These are phyloP conservation scores for Megacollybia platyphylla DNA, from an alignment of 1,284 basidiomycete genomes.

Conservation along the genomic window DNA sequence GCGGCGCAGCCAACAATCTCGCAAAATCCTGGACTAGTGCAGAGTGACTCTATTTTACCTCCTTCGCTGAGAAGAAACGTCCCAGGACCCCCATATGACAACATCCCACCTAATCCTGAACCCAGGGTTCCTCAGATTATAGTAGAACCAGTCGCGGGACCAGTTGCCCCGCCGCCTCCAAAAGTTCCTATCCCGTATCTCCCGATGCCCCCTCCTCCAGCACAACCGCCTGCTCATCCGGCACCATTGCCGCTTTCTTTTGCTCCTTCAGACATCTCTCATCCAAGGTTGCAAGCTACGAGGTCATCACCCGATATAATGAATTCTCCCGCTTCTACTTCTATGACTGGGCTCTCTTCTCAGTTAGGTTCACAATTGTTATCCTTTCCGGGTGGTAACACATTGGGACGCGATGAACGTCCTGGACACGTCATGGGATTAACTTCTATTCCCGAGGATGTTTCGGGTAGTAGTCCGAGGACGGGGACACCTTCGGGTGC, in stretches of 20 bases:
- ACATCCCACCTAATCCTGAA: background rate
- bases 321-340: background rate
- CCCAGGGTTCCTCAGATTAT: background rate
- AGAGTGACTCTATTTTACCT: background rate
- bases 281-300: background rate
- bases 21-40: background rate
- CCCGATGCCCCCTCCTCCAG: background rate
- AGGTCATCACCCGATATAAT: background rate
- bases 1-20: background rate
- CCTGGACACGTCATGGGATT: background rate
- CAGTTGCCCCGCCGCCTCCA: background rate
- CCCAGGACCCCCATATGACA: background rate
- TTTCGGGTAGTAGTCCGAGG: no score
- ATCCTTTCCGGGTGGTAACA: background rate
- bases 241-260: background rate
- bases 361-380: background rate
- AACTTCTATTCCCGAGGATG: conserved; percentile 2
- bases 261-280: background rate
- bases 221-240: background rate
- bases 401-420: background rate
- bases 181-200: background rate
- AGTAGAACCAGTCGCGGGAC: background rate
- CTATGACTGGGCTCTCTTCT: background rate
- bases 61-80: background rate
- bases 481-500: background rate